Evolutionary conservation across 1,284 basidiomycete genomes (phyloP), one percentile per base, ranked within the genome.

Genomic region (Boletus holoroseus): DNA sequence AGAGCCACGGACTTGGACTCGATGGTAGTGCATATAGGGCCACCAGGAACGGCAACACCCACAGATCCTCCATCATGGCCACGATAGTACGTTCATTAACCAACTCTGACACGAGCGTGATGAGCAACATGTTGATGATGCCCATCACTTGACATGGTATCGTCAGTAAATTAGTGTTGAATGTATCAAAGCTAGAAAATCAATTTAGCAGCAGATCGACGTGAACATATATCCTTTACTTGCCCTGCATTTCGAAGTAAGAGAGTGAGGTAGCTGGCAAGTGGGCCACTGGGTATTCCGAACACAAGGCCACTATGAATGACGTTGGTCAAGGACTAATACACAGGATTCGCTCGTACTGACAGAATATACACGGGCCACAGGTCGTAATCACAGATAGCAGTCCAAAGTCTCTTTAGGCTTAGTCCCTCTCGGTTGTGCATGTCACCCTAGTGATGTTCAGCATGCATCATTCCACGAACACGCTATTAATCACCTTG

Each of bases 341-440:
- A 32, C 12, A 41, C 28, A 16, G 4, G 2, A n/a, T 15, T 27
- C 12, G 12, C 28, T 78, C 73, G 50, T 7, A 18, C 60, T 26
- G 69, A 79, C 65, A 85, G 63, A 11, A 82, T 68, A 57, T 88
- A 88, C 24, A 88, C 55, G 0, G 85, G 85, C 83, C 85, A 88
- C 53, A 88, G 67, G 54, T 82, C 78, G 58, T 79, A 85, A 60
- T 88, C 84, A 34, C 71, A 74, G 3, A 87, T 50, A 3, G 79
- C 76, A 16, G 63, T 66, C 73, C 76, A 83, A 8, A 88, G 70
- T 50, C 76, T 76, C 57, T 70, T 74, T 11, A 76, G 28, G 0
- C 75, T 72, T n/a, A 89, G 63, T 1, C 81, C 82, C 64, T 90
- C 77, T 22, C 88, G 79, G 56, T 91, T 91, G 69, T 90, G 85